Base-by-base conservation (phyloP, 2,329 filamentous ascomycete species). In the Zymoseptoria tritici region DNA sequence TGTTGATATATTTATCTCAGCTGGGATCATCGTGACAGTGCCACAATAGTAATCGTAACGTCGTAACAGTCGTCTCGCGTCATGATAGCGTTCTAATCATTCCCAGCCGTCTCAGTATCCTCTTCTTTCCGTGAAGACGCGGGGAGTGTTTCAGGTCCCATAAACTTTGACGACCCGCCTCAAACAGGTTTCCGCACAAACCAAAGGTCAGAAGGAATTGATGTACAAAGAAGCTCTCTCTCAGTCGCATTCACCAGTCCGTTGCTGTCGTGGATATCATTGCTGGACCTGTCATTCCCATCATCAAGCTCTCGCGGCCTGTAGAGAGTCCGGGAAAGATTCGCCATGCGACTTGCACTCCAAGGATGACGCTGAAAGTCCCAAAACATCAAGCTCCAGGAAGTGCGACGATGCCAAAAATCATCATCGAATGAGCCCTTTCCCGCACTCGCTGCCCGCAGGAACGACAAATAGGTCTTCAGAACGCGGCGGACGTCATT, bases 401-500 rank as follows among this genome's bases (percentile, higher is more conserved):
- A 59, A 31, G 63, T 63, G 26, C 57, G 56, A 0, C 60, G 56
- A n/a, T 60, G 55, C 21, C 67, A 67, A 42, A 74, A 66, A 0
- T 62, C 66, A 3, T 26, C n/a, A 13, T 73, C 66, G 42, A 74
- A 72, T 1, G 31, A 29, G 9, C 59, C 49, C 5, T n/a, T 21
- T 16, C 63, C 57, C 1, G 16, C 16, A 31, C 46, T 52, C 5
- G 63, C 58, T 4, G 24, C 36, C 16, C 66, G 58, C 42, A 69
- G 29, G 24, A 67, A 63, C 46, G 57, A 60, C 3, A 68, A 36
- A 52, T 74, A 74, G 1, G 69, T 66, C 57, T 70, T 72, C 13
- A 74, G 52, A n/a, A 63, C 63, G 16, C 73, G 62, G 3, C 72
- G 59, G 6, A 67, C 62, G 46, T 75, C 73, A 49, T 74, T 73